Evolutionary conservation across 2,329 filamentous ascomycete genomes (phyloP).

Genomic region (Lithohypha guttulata): DNA sequence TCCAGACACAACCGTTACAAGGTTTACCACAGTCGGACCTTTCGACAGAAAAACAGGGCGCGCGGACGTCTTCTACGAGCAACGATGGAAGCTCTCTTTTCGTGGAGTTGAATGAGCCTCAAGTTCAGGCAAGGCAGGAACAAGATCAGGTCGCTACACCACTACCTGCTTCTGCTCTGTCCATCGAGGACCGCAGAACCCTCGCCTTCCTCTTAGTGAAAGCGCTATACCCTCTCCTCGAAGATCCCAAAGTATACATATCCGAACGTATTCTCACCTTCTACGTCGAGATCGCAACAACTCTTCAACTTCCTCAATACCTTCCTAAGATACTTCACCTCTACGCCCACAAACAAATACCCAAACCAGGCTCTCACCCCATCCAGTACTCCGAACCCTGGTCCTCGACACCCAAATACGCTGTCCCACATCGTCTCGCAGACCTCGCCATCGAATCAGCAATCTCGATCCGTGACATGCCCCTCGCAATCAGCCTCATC

Average conservation of each 20-base stretch:
- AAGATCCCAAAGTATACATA: conserved; percentile 68
- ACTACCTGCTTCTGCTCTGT: neutral
- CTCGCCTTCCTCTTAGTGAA: conserved; percentile 31
- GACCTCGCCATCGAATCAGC: conserved; percentile 67
- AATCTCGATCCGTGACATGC: conserved; percentile 66
- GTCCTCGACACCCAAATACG: conserved; percentile 57
- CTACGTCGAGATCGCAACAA: conserved; percentile 67
- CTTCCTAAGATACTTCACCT: conserved; percentile 71
- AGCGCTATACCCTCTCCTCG: conserved; percentile 58
- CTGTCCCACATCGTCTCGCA: conserved; percentile 60
- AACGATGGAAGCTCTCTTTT: neutral
- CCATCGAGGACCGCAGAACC: neutral
- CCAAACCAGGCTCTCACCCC: conserved; percentile 48
- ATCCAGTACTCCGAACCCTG: conserved; percentile 53
- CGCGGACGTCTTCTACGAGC: no score
- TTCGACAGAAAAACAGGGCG: no score
- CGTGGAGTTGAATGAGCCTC: conserved; percentile 1
- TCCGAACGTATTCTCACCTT: conserved; percentile 58
- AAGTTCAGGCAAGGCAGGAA: conserved; percentile 1
- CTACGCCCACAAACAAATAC: conserved; percentile 72
- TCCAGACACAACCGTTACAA: conserved; percentile 1
- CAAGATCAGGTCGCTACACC: neutral
- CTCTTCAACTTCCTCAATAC: conserved; percentile 61
- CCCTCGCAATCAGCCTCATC: conserved; percentile 68
- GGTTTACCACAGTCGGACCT: no score